phyloP scores from a whole-genome alignment of 2,329 filamentous ascomycete species.

The Xylariaceae sp. region DNA sequence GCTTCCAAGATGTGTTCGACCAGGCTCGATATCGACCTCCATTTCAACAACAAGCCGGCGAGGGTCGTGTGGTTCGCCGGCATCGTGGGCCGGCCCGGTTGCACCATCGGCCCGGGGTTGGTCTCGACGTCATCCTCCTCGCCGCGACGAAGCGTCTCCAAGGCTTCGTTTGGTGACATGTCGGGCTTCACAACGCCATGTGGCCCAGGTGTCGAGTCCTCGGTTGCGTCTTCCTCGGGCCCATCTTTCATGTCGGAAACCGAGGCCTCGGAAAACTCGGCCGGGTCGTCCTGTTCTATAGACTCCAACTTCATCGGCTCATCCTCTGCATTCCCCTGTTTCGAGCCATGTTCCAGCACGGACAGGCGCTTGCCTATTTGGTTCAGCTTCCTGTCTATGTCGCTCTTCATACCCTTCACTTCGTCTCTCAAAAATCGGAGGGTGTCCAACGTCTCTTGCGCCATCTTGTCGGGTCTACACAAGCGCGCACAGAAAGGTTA shows the following conservation, averaged over 20 bases:
- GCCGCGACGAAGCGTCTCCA: constrained; percentile 31
- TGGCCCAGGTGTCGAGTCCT: constrained; percentile 28
- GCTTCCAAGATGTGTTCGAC: constrained; percentile 46
- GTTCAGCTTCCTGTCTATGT: constrained; percentile 27
- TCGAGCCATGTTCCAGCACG: constrained; percentile 33
- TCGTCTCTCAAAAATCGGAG: constrained; percentile 33
- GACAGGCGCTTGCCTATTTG: constrained; percentile 34
- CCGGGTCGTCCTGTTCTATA: constrained; percentile 29
- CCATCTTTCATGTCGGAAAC: constrained; percentile 14
- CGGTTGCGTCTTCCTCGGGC: constrained; percentile 18
- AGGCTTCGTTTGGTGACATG: constrained; percentile 28
- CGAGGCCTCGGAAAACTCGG: constrained; percentile 23
- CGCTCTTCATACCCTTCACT: constrained; percentile 30
- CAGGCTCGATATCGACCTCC: constrained; percentile 62
- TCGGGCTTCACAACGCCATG: constrained; percentile 21
- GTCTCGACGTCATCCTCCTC: constrained; percentile 45
- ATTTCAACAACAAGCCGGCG: constrained; percentile 74
- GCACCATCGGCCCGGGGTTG: constrained; percentile 47
- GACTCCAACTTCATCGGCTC: constrained; percentile 29
- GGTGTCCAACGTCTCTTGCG: constrained; percentile 55
- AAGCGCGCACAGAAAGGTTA: constrained; percentile 6
- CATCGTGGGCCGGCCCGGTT: constrained; percentile 61
- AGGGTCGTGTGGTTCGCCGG: constrained; percentile 84
- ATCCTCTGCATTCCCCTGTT: constrained; percentile 24
- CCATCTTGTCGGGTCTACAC: constrained; percentile 56